Base-by-base conservation (phyloP, 208 protist genomes). In the Porcisia hertigi region DNA sequence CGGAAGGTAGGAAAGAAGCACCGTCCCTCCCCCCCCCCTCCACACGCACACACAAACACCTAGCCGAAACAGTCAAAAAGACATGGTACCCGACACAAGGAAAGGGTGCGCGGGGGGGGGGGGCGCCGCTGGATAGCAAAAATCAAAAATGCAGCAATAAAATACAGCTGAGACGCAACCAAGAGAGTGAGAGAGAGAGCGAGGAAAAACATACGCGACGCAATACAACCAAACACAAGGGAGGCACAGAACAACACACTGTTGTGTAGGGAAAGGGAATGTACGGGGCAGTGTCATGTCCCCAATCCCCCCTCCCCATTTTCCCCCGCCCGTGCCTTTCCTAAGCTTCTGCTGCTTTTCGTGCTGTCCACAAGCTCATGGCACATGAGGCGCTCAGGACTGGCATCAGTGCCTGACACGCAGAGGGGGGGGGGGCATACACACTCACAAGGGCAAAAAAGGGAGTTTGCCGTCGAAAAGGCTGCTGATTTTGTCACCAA, bases 391-490 rank as follows among this genome's bases (percentile, higher is more conserved):
- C 23, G 47, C 9, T n/a, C 41, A 30, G 41, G 63, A 30, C 30
- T 30, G 30, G 23, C 20, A 47, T 36, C 6, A 49, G 23, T 36
- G 41, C 9, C 23, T 34, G 41, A 52, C 39, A 52, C 41, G 41
- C 41, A 67, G 20, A 67, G 63, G 41, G 23, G 6, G 7, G 63
- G 41, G 23, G 6, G 7, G n/a, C 41, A 67, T 7, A 39, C 58
- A 39, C 59, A 45, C 41, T 49, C 23, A 64, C 39, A 34, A 4
- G 12, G 8, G 23, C 6, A 43, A 8, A 9, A 30, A 69, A 8
- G 78, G 70, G 64, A 78, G 14, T 54, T 81, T 83, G 23, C 55
- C 65, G 11, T 71, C 30, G 72, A 80, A 84, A 16, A 88, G 49
- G 47, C 34, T 72, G 6, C 69, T 63, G 34, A 89, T 60, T 77